Percentiles rank a stretch among this genome's conserved stretches.
Evolutionary conservation across 2,329 filamentous ascomycete species (phyloP).

Genomic region (Talaromyces sp.): DNA sequence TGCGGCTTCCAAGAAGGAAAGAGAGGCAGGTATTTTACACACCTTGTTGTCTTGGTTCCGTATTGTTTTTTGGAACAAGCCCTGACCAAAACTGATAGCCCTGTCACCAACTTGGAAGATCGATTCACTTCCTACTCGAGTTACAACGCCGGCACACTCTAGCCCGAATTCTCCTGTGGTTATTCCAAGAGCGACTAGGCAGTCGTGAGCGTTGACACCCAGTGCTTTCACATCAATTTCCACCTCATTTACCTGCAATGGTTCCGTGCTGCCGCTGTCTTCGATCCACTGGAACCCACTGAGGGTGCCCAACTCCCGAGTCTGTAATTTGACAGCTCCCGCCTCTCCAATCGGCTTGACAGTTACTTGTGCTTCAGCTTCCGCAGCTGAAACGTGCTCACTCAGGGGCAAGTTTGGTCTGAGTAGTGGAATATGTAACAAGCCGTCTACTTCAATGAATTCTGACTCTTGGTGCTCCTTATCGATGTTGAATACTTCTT

Average conservation of each 20-base stretch:
- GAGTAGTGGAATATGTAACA: neutral
- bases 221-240: conserved; percentile 3
- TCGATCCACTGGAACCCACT: neutral
- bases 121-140: neutral
- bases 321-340: neutral
- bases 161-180: neutral
- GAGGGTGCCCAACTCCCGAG: neutral
- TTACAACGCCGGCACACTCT: conserved; percentile 7
- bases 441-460: neutral
- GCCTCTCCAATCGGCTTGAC: neutral
- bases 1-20: neutral
- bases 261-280: neutral
- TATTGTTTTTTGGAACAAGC: neutral
- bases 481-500: neutral
- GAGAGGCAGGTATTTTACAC: neutral
- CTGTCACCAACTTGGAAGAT: neutral
- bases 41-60: neutral
- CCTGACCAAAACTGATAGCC: neutral
- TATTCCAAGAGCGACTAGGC: conserved; percentile 1
- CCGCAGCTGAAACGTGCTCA: neutral
- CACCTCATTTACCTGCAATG: neutral
- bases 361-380: neutral
- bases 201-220: conserved; percentile 1
- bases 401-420: neutral
- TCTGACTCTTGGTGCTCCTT: neutral